phyloP scores from a whole-genome alignment of 2,329 filamentous ascomycete genomes.

The Paracorniculantispora psalliotae region DNA sequence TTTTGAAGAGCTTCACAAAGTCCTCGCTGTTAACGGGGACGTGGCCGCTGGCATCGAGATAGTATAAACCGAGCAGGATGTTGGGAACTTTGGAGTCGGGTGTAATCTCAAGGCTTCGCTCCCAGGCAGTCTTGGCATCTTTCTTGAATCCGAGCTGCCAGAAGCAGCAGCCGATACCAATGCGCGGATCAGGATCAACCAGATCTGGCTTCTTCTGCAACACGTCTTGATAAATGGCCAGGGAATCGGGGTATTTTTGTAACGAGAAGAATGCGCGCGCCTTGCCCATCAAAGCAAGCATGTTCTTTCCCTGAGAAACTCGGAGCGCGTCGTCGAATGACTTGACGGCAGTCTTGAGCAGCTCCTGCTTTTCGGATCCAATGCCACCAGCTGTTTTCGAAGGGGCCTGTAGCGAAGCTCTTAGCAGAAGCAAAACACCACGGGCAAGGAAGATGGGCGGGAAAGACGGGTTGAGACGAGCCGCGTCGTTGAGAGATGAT shows the following conservation, averaged over 20 bases:
- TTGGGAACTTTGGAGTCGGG: slow-evolving; percentile 85
- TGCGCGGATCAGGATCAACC: slow-evolving; percentile 87
- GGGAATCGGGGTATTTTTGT: slow-evolving; percentile 76
- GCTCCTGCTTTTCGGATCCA: slow-evolving; percentile 71
- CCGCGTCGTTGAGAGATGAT: slow-evolving; percentile 88
- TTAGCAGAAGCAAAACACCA: slow-evolving; percentile 81
- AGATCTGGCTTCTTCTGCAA: slow-evolving; percentile 81
- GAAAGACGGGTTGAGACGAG: slow-evolving; percentile 86
- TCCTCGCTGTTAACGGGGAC: slow-evolving; percentile 78
- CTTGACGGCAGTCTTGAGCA: slow-evolving; percentile 79
- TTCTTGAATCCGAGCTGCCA: slow-evolving; percentile 96
- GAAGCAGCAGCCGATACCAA: slow-evolving; percentile 93
- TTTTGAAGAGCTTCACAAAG: slow-evolving; percentile 82
- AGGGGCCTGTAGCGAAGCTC: slow-evolving; percentile 76
- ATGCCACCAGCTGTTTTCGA: slow-evolving; percentile 62
- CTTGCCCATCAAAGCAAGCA: slow-evolving; percentile 88
- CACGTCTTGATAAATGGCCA: slow-evolving; percentile 82
- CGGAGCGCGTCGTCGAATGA: slow-evolving; percentile 92
- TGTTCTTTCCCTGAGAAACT: slow-evolving; percentile 78
- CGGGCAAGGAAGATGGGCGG: slow-evolving; percentile 87
- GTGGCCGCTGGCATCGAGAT: slow-evolving; percentile 79
- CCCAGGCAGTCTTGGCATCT: slow-evolving; percentile 86
- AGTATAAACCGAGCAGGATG: slow-evolving; percentile 83
- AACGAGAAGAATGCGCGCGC: slow-evolving; percentile 82
- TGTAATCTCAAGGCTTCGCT: slow-evolving; percentile 74